Conservation (phyloP, 805 yeast genomes). For the Candida pseudofarinosa region DNA sequence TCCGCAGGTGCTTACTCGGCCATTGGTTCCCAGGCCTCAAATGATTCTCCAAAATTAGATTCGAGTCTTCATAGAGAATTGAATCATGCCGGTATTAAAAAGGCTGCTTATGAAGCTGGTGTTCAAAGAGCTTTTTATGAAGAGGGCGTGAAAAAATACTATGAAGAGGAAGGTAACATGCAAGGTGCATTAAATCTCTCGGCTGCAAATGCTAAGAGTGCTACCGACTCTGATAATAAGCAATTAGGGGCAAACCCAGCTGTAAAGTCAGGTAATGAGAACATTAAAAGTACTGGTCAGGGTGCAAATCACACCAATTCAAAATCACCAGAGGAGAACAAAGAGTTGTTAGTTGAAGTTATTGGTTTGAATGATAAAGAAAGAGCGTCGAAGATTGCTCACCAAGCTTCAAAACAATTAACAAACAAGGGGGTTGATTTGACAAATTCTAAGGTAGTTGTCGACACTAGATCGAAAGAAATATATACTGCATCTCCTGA, state of each 20-base stretch:
- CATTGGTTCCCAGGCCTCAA: background rate
- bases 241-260: background rate
- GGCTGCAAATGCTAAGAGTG: background rate
- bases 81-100: background rate
- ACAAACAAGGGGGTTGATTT: constrained; percentile 29
- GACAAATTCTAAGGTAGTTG: constrained; percentile 28
- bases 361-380: constrained; percentile 29
- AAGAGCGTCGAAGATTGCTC: constrained; percentile 28
- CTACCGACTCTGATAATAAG: background rate
- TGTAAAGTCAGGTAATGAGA: background rate
- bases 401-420: constrained; percentile 26
- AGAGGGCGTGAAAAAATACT: constrained; percentile 11
- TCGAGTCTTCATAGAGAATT: background rate
- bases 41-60: background rate
- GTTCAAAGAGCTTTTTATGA: constrained; percentile 13
- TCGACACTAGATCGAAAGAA: constrained; percentile 31
- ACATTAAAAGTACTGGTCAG: background rate
- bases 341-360: constrained; percentile 26
- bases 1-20: background rate
- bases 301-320: background rate
- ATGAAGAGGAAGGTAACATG: constrained; percentile 5
- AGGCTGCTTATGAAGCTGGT: constrained; percentile 12
- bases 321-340: background rate
- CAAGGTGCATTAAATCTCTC: background rate
- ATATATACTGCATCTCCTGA: constrained; percentile 20